Conservation (phyloP, 805 yeast species). For the Suhomyces sp. region DNA sequence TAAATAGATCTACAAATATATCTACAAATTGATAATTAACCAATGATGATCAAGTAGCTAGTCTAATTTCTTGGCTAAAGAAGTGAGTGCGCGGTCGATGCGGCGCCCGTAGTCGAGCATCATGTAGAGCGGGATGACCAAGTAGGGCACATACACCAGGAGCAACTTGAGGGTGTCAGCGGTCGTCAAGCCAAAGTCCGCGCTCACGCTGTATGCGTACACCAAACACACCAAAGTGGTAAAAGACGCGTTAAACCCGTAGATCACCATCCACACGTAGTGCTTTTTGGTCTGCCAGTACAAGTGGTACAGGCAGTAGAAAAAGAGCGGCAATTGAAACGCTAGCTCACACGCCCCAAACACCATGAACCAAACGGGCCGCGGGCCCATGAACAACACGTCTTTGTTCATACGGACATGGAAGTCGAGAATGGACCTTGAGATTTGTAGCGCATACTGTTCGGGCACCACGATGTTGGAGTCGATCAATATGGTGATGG, state of each 20-base stretch:
- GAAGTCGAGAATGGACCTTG: constrained; percentile 48
- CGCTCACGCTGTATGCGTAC: constrained; percentile 40
- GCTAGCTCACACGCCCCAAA: constrained; percentile 72
- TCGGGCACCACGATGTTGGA: constrained; percentile 65
- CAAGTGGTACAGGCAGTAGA: constrained; percentile 22
- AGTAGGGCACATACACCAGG: constrained; percentile 66
- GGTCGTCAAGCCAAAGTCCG: constrained; percentile 33
- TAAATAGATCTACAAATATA: not conserved
- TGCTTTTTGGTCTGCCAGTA: constrained; percentile 7
- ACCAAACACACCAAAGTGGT: constrained; percentile 74
- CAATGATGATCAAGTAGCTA: not conserved
- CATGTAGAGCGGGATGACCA: constrained; percentile 60
- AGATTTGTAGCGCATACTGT: constrained; percentile 44
- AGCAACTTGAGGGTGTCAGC: constrained; percentile 43
- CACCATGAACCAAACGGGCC: constrained; percentile 67
- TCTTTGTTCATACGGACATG: constrained; percentile 71
- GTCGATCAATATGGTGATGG: constrained; percentile 74
- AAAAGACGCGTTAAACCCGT: constrained; percentile 79
- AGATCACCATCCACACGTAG: constrained; percentile 45
- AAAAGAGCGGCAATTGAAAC: constrained; percentile 79
- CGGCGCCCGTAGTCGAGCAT: constrained; percentile 42
- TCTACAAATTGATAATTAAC: too few relatives aligned
- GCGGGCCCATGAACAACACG: constrained; percentile 52
- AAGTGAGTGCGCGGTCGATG: not conserved
- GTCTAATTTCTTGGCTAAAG: not conserved